Evolutionary conservation across 1,284 basidiomycete genomes (phyloP).

Genomic region (Meira miltonrushii): DNA sequence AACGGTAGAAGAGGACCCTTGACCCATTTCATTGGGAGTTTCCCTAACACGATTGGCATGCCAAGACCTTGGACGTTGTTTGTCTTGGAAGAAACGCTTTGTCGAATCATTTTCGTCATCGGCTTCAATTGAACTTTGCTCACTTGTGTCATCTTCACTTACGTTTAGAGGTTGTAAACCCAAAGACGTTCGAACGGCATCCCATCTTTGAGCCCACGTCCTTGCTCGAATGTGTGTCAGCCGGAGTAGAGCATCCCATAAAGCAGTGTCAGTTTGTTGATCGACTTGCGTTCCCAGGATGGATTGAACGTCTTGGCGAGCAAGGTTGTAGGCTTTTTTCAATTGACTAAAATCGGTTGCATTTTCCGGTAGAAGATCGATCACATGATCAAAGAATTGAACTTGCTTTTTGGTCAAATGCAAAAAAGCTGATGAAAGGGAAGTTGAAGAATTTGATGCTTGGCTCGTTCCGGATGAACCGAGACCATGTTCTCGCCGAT

Average conservation of each 20-base stretch:
- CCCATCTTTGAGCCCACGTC: conserved; percentile 47
- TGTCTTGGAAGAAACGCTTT: neutral
- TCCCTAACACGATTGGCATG: too few species aligned
- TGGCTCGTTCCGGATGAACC: conserved; percentile 2
- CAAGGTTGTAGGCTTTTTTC: conserved; percentile 33
- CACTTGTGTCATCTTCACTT: neutral
- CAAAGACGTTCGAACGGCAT: conserved; percentile 37
- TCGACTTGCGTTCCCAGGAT: conserved; percentile 9
- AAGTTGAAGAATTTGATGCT: neutral
- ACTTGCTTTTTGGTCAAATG: conserved; percentile 28
- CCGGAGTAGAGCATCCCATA: conserved; percentile 46
- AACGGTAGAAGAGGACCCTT: too few species aligned
- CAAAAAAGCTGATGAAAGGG: conserved; percentile 21
- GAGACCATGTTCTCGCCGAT: too few species aligned
- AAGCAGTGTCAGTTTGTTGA: conserved; percentile 21
- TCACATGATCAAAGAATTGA: conserved; percentile 39
- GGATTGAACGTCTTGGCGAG: conserved; percentile 8
- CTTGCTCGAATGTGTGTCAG: conserved; percentile 43
- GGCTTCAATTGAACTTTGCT: conserved; percentile 16
- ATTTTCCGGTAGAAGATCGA: conserved; percentile 20
- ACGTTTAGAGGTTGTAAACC: conserved; percentile 38
- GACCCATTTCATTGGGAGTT: too few species aligned
- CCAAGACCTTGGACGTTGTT: too few species aligned
- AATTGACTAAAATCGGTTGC: conserved; percentile 43
- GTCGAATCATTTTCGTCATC: conserved; percentile 16